Evolutionary conservation across 2,329 filamentous ascomycete genomes (phyloP).

Genomic region (Phoma sp.): DNA sequence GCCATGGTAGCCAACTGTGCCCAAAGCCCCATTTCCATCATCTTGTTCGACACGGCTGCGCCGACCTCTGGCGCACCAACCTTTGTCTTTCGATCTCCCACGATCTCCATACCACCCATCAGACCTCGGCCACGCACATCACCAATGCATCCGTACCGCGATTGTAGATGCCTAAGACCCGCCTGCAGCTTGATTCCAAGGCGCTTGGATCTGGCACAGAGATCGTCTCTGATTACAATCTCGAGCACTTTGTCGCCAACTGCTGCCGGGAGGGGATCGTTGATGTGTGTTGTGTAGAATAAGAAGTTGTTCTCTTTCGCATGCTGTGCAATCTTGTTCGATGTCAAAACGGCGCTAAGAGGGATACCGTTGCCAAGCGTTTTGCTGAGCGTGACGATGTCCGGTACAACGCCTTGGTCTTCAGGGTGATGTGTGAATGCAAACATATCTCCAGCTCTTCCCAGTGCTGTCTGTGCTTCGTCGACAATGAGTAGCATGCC

Average conservation of each 20-base stretch:
- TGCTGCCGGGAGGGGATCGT: slow-evolving; percentile 66
- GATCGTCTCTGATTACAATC: slow-evolving; percentile 62
- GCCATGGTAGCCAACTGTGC: slow-evolving; percentile 45
- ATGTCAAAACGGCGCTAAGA: slow-evolving; percentile 63
- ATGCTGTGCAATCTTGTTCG: slow-evolving; percentile 57
- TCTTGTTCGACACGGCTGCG: slow-evolving; percentile 54
- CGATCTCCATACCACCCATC: slow-evolving; percentile 65
- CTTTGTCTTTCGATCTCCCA: slow-evolving; percentile 58
- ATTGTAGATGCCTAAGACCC: slow-evolving; percentile 55
- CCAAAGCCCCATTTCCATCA: slow-evolving; percentile 61
- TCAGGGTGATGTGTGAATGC: slow-evolving; percentile 16
- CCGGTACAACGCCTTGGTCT: slow-evolving; percentile 47
- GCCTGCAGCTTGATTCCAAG: slow-evolving; percentile 56
- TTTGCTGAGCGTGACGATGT: slow-evolving; percentile 67
- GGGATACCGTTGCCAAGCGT: slow-evolving; percentile 67
- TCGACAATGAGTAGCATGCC: slow-evolving; percentile 47
- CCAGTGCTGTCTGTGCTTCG: slow-evolving; percentile 47
- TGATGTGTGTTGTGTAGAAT: slow-evolving; percentile 67
- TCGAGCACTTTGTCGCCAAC: slow-evolving; percentile 68
- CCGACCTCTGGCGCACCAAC: slow-evolving; percentile 56
- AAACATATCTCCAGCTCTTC: slow-evolving; percentile 57
- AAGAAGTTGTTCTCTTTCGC: slow-evolving; percentile 59
- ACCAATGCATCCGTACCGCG: slow-evolving; percentile 65
- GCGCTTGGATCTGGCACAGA: slow-evolving; percentile 55
- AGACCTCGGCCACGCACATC: slow-evolving; percentile 66